Evolutionary conservation across 1,284 basidiomycete genomes (phyloP).

Genomic region (Cerioporus squamosus): DNA sequence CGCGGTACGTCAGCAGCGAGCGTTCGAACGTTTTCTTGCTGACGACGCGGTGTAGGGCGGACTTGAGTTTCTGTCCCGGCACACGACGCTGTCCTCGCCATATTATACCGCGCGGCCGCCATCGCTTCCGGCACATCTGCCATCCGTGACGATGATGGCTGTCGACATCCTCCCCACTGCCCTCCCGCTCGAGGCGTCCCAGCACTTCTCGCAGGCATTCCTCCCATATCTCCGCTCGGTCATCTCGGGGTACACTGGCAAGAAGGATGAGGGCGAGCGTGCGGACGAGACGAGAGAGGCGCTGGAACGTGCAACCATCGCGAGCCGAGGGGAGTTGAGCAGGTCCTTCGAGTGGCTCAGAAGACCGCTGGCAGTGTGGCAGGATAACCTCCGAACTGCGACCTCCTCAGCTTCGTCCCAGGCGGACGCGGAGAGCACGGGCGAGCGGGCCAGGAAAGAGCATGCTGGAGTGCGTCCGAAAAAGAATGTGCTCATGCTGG

Average conservation of each 20-base stretch:
- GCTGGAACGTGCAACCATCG: conserved; percentile 73
- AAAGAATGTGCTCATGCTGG: conserved; percentile 82
- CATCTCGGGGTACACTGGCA: conserved; percentile 43
- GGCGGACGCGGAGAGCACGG: not conserved
- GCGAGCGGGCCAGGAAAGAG: not conserved
- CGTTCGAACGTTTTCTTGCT: not conserved
- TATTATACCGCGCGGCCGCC: conserved; percentile 60
- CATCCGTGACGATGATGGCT: conserved; percentile 77
- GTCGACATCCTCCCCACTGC: conserved; percentile 90
- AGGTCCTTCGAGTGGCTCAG: conserved; percentile 65
- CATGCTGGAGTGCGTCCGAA: conserved; percentile 15
- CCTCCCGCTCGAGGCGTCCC: conserved; percentile 80
- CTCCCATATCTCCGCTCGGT: conserved; percentile 71
- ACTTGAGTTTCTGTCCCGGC: conserved; percentile 77
- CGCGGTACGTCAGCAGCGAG: conserved; percentile 47
- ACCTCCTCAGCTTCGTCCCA: not conserved
- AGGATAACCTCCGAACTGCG: conserved; percentile 19
- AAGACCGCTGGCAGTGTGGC: conserved; percentile 52
- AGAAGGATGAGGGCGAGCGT: conserved; percentile 17
- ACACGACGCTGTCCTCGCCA: conserved; percentile 80
- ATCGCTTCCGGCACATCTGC: conserved; percentile 48
- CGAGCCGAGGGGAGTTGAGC: conserved; percentile 59
- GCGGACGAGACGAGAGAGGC: conserved; percentile 43
- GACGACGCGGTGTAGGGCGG: conserved; percentile 59
- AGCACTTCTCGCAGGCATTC: conserved; percentile 72